A percentile compares a stretch with the other conserved stretches of the same genome.
These are phyloP conservation scores for Kwoniella botswanensis DNA, from an alignment of 768 basidiomycete species.

Conservation along the genomic window DNA sequence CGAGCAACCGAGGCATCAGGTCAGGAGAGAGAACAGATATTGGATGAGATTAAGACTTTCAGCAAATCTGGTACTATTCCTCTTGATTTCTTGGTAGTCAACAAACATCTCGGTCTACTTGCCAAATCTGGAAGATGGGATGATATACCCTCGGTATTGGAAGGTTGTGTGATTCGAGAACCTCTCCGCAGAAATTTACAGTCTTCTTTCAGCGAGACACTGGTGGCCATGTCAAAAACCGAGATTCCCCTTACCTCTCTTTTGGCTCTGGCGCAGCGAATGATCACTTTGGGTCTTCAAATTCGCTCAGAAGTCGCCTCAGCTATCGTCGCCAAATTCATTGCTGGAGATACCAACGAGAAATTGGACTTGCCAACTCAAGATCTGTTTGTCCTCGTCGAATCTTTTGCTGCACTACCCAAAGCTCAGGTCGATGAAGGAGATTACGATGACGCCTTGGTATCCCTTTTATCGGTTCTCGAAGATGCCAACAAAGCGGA, in stretches of 20 bases:
- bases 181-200: background rate
- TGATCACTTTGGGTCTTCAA: conserved; percentile 16
- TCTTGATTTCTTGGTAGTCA: conserved; percentile 4
- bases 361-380: conserved; percentile 13
- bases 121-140: conserved; percentile 13
- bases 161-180: conserved; percentile 1
- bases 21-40: background rate
- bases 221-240: background rate
- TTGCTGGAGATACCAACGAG: background rate
- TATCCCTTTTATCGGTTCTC: conserved; percentile 31
- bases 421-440: conserved; percentile 1
- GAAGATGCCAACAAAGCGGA: background rate
- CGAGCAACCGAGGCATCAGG: background rate
- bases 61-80: background rate
- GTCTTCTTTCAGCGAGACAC: background rate
- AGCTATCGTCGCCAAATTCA: conserved; percentile 18
- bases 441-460: conserved; percentile 38
- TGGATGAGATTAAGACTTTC: conserved; percentile 10
- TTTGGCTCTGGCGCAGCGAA: conserved; percentile 1
- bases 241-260: conserved; percentile 12
- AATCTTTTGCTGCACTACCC: conserved; percentile 8
- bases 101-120: conserved; percentile 15
- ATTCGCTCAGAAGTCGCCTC: background rate
- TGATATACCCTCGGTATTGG: conserved; percentile 11
- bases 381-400: conserved; percentile 20